Evolutionary conservation across 2,329 filamentous ascomycete genomes (phyloP).

Genomic region (Ophiostoma angusticollis): DNA sequence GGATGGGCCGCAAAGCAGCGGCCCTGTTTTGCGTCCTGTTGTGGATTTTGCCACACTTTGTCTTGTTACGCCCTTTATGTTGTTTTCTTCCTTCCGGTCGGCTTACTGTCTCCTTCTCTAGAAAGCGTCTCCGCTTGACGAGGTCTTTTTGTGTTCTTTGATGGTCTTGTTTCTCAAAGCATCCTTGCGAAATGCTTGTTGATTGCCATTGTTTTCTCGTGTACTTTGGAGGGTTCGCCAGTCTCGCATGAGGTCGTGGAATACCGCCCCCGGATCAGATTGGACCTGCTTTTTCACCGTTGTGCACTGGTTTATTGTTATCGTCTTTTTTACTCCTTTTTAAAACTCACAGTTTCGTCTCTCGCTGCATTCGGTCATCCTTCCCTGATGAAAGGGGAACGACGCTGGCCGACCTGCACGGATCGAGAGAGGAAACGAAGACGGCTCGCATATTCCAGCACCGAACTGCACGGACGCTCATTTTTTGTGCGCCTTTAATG

Average conservation of each 20-base stretch:
- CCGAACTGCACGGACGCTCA: not conserved
- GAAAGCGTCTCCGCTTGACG: not conserved
- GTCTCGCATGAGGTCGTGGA: conserved; percentile 11
- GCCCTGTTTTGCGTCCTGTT: no score
- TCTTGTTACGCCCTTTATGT: not conserved
- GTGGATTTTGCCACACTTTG: conserved; percentile 5
- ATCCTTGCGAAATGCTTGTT: conserved; percentile 2
- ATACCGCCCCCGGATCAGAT: conserved; percentile 9
- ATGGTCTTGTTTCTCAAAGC: conserved; percentile 3
- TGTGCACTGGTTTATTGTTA: conserved; percentile 13
- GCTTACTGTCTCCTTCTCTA: no score
- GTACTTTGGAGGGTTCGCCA: conserved; percentile 7
- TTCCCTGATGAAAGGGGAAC: conserved; percentile 12
- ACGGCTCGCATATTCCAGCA: not conserved
- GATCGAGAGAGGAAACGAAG: not conserved
- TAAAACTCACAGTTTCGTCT: conserved; percentile 14
- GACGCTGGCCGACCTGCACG: not conserved
- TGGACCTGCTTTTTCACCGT: conserved; percentile 11
- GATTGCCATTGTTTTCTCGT: conserved; percentile 11
- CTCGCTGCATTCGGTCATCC: not conserved
- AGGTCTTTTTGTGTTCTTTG: not conserved
- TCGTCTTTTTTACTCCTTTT: conserved; percentile 16
- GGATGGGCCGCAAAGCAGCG: conserved; percentile 8
- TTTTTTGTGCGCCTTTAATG: not conserved
- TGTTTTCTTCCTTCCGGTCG: not conserved